Evolutionary conservation across 2,329 filamentous ascomycete species (phyloP), one percentile per base, ranked within the genome.

Genomic region (Blastomyces parvus): DNA sequence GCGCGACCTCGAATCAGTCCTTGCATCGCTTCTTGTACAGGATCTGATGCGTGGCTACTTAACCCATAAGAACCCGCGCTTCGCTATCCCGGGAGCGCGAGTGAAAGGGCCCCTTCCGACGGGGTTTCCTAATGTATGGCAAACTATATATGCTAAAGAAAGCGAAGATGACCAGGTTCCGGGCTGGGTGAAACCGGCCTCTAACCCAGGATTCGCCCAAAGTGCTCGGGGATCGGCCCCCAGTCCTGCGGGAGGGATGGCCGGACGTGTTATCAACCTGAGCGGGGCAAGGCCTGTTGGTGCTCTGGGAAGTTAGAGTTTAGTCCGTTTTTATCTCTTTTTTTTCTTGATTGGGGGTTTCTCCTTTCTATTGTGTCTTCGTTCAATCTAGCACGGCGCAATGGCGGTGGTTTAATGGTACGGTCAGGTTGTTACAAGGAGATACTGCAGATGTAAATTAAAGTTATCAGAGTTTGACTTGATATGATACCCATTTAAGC

Each of bases 1-100:
- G 70, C 70, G 68, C 17, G 87, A 90, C 68, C 80, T 95, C n/a
- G 91, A 96, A 75, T 86, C 86, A 55, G 86, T 90, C 59, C 82
- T 95, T 14, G 85, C 89, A 0, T 87, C 87, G 13, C 82, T 97
- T 14, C 84, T 95, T 25, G 85, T 88, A 59, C 90, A 96, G 74
- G 90, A 89, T 0, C 79, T 96, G 30, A 81, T 97, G 72, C 86
- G 88, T 68, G 93, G 92, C 1, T 97, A 92, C 71, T 83, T 97
- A 36, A 89, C 89, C 19, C 90, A 95, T 70, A 83, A 83, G 33
- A 86, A 87, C 70, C 83, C 83, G 53, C 86, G 89, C 59, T 91
- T 97, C 70, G 91, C 91, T 14, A 89, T 97, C 53, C 85, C 88
- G 61, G 91, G 92, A 2, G 86, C 89, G 30, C 72, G 74, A 52